Evolutionary conservation across 2,329 filamentous ascomycete genomes (phyloP), one percentile per base, ranked within the genome.

Genomic region (Neopestalotiopsis sp.): DNA sequence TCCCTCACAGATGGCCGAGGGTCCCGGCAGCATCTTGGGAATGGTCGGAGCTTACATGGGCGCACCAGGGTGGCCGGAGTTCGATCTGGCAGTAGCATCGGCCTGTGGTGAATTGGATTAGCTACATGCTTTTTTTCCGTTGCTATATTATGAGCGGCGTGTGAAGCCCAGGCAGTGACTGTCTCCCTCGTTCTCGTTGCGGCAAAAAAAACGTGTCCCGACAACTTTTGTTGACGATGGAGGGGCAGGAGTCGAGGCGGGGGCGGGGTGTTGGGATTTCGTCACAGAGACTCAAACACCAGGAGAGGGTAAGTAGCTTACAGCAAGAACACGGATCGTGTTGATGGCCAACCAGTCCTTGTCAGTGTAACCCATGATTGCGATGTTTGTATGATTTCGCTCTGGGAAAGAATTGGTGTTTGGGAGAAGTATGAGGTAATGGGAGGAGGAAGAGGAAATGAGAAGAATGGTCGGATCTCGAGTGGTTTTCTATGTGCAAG

Each of bases 11-110:
- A 59, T 14, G 57, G 14, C 57, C 57, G 57, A 20, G 13, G 57
- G 24, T 59, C 24, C 57, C 57, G 57, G 57, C 24, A 28, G 57
- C 57, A 13, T 24, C 34, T 34, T 28, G 4, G 9, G 59, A 38
- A 6, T 20, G 13, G n/a, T 45, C 30, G 9, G 34, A 34, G 65
- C 87, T 84, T 80, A 89, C 96, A 99, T 99, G 79, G 96, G 96
- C 83, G 96, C 96, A 89, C 96, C 96, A 79, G 96, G 96, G 87
- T 99, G 96, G 81, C 96, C 96, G 74, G 95, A 98, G 90, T 98
- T 98, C 82, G 95, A 94, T 83, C 92, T 88, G 84, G 91, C 91
- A 80, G 95, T 98, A 82, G 95, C 96, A 98, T 99, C 96, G 87
- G 94, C 93, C 96, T 99, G 81, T 71, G 75, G 57, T 59, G 1